Percentiles rank a stretch among this genome's conserved stretches.
These are phyloP conservation scores for Chionographis japonica DNA, from an alignment of 106 monocot genomes.

Conservation along the genomic window DNA sequence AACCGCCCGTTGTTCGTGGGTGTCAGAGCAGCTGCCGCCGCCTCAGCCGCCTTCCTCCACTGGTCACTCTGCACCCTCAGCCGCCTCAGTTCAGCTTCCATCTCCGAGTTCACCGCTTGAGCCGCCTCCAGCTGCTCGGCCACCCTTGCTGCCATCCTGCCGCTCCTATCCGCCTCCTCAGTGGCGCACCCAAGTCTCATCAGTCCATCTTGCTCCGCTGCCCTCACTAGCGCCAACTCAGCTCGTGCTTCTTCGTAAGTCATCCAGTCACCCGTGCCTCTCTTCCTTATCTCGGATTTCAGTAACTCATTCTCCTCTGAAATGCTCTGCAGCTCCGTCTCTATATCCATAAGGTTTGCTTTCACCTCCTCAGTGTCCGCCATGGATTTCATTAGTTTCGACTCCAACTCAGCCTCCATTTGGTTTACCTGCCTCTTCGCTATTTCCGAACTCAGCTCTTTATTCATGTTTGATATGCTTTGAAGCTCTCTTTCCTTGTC, in stretches of 20 bases:
- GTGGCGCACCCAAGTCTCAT: conserved; percentile 41
- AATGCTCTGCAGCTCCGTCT: conserved; percentile 58
- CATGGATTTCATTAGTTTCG: conserved; percentile 22
- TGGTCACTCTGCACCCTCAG: conserved; percentile 86
- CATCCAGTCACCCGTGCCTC: conserved; percentile 26
- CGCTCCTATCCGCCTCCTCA: conserved; percentile 58
- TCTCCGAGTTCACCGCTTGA: conserved; percentile 47
- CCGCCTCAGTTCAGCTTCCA: conserved; percentile 68
- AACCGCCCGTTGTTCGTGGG: conserved; percentile 39
- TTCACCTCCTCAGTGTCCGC: conserved; percentile 44
- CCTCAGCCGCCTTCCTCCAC: conserved; percentile 98
- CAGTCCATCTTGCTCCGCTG: conserved; percentile 56
- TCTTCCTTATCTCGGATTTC: conserved; percentile 35
- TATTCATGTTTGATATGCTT: conserved; percentile 7
- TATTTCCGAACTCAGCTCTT: conserved; percentile 24
- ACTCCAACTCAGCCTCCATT: conserved; percentile 19
- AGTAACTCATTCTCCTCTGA: conserved; percentile 62
- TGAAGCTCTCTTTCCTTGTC: conserved; percentile 34
- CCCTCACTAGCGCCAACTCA: conserved; percentile 59
- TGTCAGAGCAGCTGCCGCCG: conserved; percentile 71
- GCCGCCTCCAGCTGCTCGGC: conserved; percentile 65
- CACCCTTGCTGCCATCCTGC: conserved; percentile 27
- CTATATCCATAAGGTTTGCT: conserved; percentile 63
- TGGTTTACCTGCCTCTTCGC: conserved; percentile 3
- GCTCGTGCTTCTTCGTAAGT: conserved; percentile 26